Base-by-base conservation (phyloP, 2,329 filamentous ascomycete genomes). In the Ophiostoma sp. region DNA sequence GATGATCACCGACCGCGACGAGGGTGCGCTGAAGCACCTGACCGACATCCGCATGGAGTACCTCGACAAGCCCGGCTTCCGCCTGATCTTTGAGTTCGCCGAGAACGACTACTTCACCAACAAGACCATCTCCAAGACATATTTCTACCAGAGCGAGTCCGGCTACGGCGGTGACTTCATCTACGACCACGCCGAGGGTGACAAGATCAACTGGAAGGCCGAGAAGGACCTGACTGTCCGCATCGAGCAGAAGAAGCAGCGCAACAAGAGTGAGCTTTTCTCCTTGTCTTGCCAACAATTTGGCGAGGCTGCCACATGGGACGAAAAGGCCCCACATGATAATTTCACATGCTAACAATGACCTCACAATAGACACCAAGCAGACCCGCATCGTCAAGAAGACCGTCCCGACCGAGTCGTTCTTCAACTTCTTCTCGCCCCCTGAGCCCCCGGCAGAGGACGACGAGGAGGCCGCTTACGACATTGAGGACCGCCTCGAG, bases 121-220 rank as follows among this genome's bases (percentile, higher is more conserved):
- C 89, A 98, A 97, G 88, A 93, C 89, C 78, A 90, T 99, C 83
- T 94, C 93, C 81, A 99, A 99, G 90, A 98, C 95, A 74, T 99
- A 99, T 86, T 98, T 91, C 87, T 99, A 99, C 86, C 95, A 98
- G 85, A 97, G 96, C 81, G 96, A 99, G 89, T 98, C 92, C 79
- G 96, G 96, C 74, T 99, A 99, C 80, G 96, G 95, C 78, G 97
- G 96, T 78, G 97, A 99, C 83, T 99, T 98, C 85, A 98, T 99
- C 84, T 99, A 99, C 82, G 96, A 99, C 82, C 96, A 99, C 82
- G 96, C 97, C 73, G 95, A 99, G 83, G 96, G 97, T 77, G 93
- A 97, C 82, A 96, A 97, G 88, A 97, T 99, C 80, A 92, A 98
- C 79, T 99, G 96, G 96, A 96, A 97, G 85, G 86, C 91, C 11